These are phyloP conservation scores for Ogataea henricii DNA, from an alignment of 805 yeast genomes.

Conservation along the genomic window DNA sequence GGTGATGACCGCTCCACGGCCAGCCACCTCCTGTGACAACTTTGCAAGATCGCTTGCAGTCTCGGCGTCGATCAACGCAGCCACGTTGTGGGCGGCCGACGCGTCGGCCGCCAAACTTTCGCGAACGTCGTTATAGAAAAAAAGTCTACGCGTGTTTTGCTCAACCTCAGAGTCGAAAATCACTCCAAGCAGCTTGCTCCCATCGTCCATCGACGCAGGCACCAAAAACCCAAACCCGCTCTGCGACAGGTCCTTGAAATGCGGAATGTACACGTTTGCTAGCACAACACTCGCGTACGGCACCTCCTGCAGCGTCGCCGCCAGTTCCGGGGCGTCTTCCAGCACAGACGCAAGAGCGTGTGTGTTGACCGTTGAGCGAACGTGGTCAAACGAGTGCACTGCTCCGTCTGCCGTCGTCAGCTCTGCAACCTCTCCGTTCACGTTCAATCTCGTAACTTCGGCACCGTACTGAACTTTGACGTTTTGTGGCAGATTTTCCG, in stretches of 20 bases:
- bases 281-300: conserved; percentile 57
- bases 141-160: conserved; percentile 41
- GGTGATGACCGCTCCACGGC: conserved; percentile 20
- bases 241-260: conserved; percentile 39
- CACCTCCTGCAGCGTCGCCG: conserved; percentile 22
- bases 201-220: conserved; percentile 52
- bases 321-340: conserved; percentile 10
- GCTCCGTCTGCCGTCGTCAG: conserved; percentile 2
- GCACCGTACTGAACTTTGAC: conserved; percentile 40
- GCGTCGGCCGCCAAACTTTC: conserved; percentile 12
- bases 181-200: conserved; percentile 71
- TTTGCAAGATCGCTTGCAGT: conserved; percentile 13
- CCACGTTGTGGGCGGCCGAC: background rate
- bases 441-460: conserved; percentile 24
- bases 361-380: conserved; percentile 61
- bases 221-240: conserved; percentile 87
- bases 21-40: conserved; percentile 21
- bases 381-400: conserved; percentile 46
- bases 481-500: conserved; percentile 43
- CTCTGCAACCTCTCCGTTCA: conserved; percentile 16
- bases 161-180: conserved; percentile 90
- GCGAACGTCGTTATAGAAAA: conserved; percentile 24
- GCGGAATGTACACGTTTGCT: conserved; percentile 66
- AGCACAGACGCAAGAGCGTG: conserved; percentile 40
- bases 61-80: background rate